phyloP scores from a whole-genome alignment of 495 filamentous ascomycete genomes.

The Trichodelitschia bisporula region DNA sequence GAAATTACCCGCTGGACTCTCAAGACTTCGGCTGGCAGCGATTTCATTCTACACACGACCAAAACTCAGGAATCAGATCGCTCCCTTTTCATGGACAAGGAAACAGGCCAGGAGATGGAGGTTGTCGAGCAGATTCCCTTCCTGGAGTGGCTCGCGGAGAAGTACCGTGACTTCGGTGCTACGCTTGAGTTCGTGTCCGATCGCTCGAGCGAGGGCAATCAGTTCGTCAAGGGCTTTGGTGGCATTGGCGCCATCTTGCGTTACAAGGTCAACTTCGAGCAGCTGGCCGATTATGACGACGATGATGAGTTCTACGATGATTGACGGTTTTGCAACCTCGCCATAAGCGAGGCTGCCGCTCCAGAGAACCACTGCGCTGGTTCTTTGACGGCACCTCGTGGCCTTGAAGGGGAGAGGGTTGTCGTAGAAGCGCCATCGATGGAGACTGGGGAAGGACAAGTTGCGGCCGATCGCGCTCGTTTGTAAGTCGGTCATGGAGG shows the following conservation, averaged over 20 bases:
- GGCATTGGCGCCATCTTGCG: constrained; percentile 90
- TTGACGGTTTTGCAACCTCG: constrained; percentile 90
- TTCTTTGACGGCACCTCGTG: too few species aligned
- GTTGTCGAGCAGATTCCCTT: constrained; percentile 61
- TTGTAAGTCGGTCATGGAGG: too few species aligned
- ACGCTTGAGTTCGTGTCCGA: constrained; percentile 96
- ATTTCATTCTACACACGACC: constrained; percentile 63
- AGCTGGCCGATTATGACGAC: constrained; percentile 79
- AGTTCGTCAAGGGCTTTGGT: constrained; percentile 98
- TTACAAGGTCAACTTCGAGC: constrained; percentile 99
- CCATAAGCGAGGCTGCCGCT: constrained; percentile 60
- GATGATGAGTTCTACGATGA: constrained; percentile 99
- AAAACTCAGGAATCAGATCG: constrained; percentile 64
- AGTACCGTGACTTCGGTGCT: constrained; percentile 92
- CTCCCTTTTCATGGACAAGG: constrained; percentile 75
- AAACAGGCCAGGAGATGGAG: constrained; percentile 93
- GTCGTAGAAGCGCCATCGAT: too few species aligned
- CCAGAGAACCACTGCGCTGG: too few species aligned
- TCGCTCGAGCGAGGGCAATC: constrained; percentile 88
- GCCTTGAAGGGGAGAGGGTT: too few species aligned
- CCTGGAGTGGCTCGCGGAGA: constrained; percentile 95
- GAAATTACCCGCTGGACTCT: constrained; percentile 79
- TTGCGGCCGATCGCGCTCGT: too few species aligned
- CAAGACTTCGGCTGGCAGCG: constrained; percentile 44
- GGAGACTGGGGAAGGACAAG: too few species aligned